Percentiles rank a stretch among this genome's conserved stretches.
phyloP scores from a whole-genome alignment of 805 yeast species.

The Wickerhamomyces ciferrii region DNA sequence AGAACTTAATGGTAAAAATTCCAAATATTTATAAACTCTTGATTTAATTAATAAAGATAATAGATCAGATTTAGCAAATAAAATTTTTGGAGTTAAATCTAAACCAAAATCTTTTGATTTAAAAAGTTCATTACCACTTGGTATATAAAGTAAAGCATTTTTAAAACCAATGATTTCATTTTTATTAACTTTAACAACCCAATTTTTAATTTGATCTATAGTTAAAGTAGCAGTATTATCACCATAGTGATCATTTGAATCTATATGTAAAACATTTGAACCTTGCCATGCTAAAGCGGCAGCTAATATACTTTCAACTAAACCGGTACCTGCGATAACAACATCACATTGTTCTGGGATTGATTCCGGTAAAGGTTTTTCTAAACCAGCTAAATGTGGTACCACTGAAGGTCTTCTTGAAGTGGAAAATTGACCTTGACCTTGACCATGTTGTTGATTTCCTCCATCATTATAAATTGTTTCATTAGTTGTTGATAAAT shows the following conservation, averaged over 20 bases:
- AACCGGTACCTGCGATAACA: conserved; percentile 87
- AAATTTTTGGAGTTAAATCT: conserved; percentile 79
- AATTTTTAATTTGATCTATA: conserved; percentile 75
- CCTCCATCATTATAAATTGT: too few relatives aligned
- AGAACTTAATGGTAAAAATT: conserved; percentile 81
- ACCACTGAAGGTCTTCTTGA: conserved; percentile 31
- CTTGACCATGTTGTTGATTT: neutral
- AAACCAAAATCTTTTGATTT: conserved; percentile 73
- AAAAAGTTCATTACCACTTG: conserved; percentile 41
- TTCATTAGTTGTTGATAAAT: neutral
- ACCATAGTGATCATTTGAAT: conserved; percentile 80
- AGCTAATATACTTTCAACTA: conserved; percentile 82
- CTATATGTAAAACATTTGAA: conserved; percentile 89
- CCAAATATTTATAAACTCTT: conserved; percentile 86
- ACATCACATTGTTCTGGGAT: conserved; percentile 81
- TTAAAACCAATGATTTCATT: conserved; percentile 33
- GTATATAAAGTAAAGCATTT: conserved; percentile 78
- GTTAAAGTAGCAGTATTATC: conserved; percentile 84
- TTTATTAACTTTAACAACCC: conserved; percentile 71
- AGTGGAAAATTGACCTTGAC: conserved; percentile 2
- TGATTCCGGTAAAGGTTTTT: conserved; percentile 57
- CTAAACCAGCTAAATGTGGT: conserved; percentile 74
- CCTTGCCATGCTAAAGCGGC: conserved; percentile 98
- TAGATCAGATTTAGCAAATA: conserved; percentile 89
- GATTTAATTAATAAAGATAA: conserved; percentile 73